Evolutionary conservation across 345 rosid species (phyloP).

Genomic region (Bretschneidera sinensis): DNA sequence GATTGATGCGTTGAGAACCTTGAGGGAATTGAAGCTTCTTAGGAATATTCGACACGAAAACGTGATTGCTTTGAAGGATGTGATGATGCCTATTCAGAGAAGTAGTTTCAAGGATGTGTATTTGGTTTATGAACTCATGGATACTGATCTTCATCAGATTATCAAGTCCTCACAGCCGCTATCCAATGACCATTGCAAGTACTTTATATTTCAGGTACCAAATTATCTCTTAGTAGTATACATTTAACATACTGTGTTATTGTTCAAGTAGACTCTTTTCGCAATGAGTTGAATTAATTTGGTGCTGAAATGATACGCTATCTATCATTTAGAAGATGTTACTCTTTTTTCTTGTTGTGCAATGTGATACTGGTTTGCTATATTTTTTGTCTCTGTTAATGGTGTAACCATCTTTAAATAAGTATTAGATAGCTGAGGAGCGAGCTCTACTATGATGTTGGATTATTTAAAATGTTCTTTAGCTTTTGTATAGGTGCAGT

Average conservation of each 20-base stretch:
- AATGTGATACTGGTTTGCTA: no score
- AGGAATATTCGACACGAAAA: conserved; percentile 77
- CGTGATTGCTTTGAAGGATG: conserved; percentile 77
- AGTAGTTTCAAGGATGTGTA: conserved; percentile 74
- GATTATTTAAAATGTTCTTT: no score
- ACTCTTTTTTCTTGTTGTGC: background rate
- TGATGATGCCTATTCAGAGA: conserved; percentile 63
- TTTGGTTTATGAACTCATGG: conserved; percentile 91
- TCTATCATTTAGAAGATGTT: background rate
- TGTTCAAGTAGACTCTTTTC: no score
- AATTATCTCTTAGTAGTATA: no score
- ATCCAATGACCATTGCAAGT: conserved; percentile 74
- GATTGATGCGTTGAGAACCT: conserved; percentile 52
- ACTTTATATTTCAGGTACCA: conserved; percentile 73
- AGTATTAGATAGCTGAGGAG: no score
- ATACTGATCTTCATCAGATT: conserved; percentile 84
- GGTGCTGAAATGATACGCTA: no score
- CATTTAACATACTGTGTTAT: no score
- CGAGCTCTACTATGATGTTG: no score
- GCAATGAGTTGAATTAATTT: no score
- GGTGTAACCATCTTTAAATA: no score
- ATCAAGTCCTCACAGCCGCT: conserved; percentile 70
- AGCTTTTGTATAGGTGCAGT: no score
- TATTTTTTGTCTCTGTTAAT: no score
- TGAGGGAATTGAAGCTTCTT: conserved; percentile 76